Evolutionary conservation across 75 land plant species (phyloP).

Genomic region (Azolla pinnata): DNA sequence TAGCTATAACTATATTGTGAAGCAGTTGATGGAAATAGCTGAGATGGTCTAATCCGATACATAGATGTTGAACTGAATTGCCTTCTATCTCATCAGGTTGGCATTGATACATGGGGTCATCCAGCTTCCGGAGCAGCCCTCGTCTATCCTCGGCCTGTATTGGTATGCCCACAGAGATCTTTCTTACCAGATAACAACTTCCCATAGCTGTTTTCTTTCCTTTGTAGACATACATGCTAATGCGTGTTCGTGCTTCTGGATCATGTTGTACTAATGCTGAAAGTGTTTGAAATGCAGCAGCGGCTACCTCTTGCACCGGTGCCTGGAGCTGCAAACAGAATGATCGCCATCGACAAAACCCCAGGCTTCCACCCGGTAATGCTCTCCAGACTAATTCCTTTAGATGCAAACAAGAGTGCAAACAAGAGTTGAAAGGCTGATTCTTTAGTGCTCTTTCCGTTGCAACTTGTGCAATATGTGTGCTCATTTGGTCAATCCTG

Average conservation of each 20-base stretch:
- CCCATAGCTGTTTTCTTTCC: neutral
- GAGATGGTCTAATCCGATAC: neutral
- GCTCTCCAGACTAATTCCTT: too few species aligned
- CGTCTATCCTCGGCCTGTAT: constrained; percentile 10
- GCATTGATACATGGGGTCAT: constrained; percentile 23
- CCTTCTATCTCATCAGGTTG: neutral
- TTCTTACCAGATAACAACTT: too few species aligned
- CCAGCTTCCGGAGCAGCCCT: constrained; percentile 24
- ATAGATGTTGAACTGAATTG: neutral
- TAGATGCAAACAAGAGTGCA: too few species aligned
- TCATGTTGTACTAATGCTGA: neutral
- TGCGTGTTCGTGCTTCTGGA: neutral
- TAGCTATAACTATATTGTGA: neutral
- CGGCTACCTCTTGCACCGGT: constrained; percentile 38
- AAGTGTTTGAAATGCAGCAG: constrained; percentile 16
- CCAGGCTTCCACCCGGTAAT: constrained; percentile 20
- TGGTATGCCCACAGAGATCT: neutral
- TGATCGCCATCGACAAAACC: constrained; percentile 10
- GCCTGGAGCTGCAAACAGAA: constrained; percentile 21
- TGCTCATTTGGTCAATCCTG: too few species aligned
- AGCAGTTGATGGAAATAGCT: too few species aligned
- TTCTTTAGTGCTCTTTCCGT: too few species aligned
- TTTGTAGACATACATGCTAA: neutral
- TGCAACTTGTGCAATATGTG: too few species aligned
- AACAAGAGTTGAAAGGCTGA: too few species aligned